Conservation (phyloP, 2,329 filamentous ascomycete genomes). For the Aspergillus felis region DNA sequence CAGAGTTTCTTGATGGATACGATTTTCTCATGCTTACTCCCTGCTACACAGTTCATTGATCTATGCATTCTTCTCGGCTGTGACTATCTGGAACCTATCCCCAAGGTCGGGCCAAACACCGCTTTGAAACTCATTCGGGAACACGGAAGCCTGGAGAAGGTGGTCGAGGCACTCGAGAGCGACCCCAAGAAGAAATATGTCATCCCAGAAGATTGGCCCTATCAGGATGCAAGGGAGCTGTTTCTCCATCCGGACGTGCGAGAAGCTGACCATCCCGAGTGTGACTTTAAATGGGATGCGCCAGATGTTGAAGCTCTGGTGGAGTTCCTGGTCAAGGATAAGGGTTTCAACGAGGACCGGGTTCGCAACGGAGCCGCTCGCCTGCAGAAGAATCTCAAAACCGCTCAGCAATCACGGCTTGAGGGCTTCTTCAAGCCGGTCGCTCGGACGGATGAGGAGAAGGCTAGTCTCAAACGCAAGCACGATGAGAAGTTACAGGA, state of each 20-base stretch:
- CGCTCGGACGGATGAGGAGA: conserved; percentile 82
- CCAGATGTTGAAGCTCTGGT: conserved; percentile 88
- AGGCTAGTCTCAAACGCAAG: conserved; percentile 84
- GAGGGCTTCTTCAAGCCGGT: conserved; percentile 97
- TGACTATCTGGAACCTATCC: conserved; percentile 95
- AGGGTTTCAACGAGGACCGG: conserved; percentile 94
- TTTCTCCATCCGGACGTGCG: conserved; percentile 91
- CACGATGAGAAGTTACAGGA: conserved; percentile 86
- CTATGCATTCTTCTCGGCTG: conserved; percentile 96
- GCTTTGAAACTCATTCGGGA: conserved; percentile 93
- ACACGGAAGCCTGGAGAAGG: conserved; percentile 79
- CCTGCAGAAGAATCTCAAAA: conserved; percentile 86
- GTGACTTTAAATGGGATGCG: conserved; percentile 97
- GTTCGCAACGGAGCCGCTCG: conserved; percentile 74
- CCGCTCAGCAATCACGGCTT: conserved; percentile 80
- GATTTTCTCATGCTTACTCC: conserved; percentile 13
- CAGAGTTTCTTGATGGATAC: neutral
- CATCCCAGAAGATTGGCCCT: conserved; percentile 96
- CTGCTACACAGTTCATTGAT: conserved; percentile 73
- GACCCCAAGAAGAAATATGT: conserved; percentile 75
- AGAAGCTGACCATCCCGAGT: conserved; percentile 74
- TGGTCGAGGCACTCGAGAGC: conserved; percentile 74
- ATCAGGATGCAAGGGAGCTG: conserved; percentile 80
- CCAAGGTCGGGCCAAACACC: conserved; percentile 87
- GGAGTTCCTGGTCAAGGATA: conserved; percentile 85